A percentile compares a stretch with the other conserved stretches of the same genome.
Conservation (phyloP, 148 eudicot species). For the Beta vulgaris region DNA sequence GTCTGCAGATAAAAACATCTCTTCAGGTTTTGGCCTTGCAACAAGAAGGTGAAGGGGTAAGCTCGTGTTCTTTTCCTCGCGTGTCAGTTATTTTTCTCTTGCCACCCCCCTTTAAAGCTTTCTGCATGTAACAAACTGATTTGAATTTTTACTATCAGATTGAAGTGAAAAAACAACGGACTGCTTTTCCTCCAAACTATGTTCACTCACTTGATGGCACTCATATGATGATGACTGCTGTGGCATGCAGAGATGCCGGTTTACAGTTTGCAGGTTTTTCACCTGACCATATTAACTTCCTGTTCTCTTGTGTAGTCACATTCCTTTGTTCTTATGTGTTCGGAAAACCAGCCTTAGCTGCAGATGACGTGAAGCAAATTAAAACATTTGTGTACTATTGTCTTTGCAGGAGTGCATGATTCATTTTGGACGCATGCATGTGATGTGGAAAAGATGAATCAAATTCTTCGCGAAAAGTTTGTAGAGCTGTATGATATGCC, state of each 20-base stretch:
- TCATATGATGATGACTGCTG: slow-evolving; percentile 99
- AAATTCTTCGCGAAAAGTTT: slow-evolving; percentile 75
- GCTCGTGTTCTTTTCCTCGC: slow-evolving; percentile 21
- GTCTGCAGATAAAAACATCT: slow-evolving; percentile 69
- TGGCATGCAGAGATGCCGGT: slow-evolving; percentile 88
- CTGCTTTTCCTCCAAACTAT: slow-evolving; percentile 93
- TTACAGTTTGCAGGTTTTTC: slow-evolving; percentile 78
- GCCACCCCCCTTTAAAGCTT: neutral
- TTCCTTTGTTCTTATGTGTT: neutral
- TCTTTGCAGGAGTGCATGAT: slow-evolving; percentile 80
- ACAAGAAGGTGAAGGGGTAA: slow-evolving; percentile 65
- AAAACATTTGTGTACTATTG: neutral
- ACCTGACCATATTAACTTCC: neutral
- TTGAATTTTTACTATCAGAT: slow-evolving; percentile 38
- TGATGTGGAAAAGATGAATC: slow-evolving; percentile 78
- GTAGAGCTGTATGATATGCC: slow-evolving; percentile 74
- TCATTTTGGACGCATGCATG: slow-evolving; percentile 98
- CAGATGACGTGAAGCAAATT: neutral
- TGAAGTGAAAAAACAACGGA: slow-evolving; percentile 67
- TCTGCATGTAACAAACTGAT: slow-evolving; percentile 1
- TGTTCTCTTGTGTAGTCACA: neutral
- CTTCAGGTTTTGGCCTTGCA: slow-evolving; percentile 80
- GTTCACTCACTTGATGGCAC: slow-evolving; percentile 92
- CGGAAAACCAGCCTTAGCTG: neutral
- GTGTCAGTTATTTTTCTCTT: neutral